Percentiles rank a stretch among this genome's conserved stretches.
phyloP scores from a whole-genome alignment of 2,329 filamentous ascomycete genomes.

The Fusarium redolens region DNA sequence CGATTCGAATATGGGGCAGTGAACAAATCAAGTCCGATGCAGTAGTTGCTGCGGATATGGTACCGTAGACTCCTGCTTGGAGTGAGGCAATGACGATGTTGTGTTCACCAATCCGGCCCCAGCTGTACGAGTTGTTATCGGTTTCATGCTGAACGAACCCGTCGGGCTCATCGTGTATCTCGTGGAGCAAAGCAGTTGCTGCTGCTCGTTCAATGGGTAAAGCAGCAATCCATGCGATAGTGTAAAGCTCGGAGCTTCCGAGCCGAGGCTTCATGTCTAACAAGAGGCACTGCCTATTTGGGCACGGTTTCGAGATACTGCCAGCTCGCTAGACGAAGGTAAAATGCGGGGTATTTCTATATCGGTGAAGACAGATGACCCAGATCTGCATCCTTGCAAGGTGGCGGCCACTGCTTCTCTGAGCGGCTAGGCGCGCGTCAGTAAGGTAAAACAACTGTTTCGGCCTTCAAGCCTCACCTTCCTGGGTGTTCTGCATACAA shows the following conservation, averaged over 20 bases:
- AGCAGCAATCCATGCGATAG: slow-evolving; percentile 44
- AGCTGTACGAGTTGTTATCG: slow-evolving; percentile 45
- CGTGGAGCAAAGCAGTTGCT: slow-evolving; percentile 41
- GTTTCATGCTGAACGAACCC: slow-evolving; percentile 4
- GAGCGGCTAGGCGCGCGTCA: not conserved
- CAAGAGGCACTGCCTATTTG: no score
- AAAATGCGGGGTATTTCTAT: no score
- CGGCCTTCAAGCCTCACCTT: no score
- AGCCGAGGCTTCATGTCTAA: not conserved
- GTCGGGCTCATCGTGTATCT: slow-evolving; percentile 14
- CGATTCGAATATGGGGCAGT: slow-evolving; percentile 34
- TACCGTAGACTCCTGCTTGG: slow-evolving; percentile 30
- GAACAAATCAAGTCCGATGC: slow-evolving; percentile 22
- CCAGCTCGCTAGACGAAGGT: no score
- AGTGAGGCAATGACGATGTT: slow-evolving; percentile 45
- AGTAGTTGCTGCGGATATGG: slow-evolving; percentile 13
- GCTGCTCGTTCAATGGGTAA: slow-evolving; percentile 41
- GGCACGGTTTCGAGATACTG: no score
- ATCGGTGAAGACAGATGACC: not conserved
- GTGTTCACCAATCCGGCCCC: slow-evolving; percentile 40
- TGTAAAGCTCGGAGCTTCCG: slow-evolving; percentile 5
- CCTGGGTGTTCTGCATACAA: not conserved
- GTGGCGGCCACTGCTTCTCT: not conserved
- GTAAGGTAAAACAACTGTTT: not conserved
- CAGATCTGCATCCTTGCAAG: not conserved